Conservation (phyloP, 176 grass and related monocot genomes). For the Rhipidocladum racemiflorum region DNA sequence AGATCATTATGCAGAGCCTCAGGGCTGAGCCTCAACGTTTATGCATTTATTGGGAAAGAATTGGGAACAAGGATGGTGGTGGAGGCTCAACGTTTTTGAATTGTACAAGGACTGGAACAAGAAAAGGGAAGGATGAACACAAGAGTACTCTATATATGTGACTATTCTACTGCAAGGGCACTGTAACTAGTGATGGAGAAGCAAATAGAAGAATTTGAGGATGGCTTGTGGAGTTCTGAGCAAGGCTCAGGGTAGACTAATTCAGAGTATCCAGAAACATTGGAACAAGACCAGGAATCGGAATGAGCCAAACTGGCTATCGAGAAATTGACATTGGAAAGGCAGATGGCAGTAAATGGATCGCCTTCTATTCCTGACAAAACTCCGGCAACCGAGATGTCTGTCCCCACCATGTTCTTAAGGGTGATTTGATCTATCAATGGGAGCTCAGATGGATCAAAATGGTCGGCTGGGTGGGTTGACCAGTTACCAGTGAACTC, state of each 20-base stretch:
- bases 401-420: conserved; percentile 65
- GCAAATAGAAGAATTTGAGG: conserved; percentile 55
- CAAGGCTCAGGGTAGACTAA: conserved; percentile 67
- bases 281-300: conserved; percentile 63
- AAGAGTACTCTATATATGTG: conserved; percentile 37
- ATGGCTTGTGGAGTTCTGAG: conserved; percentile 44
- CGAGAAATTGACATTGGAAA: conserved; percentile 58
- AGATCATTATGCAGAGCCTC: conserved; percentile 45
- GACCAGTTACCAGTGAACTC: conserved; percentile 60
- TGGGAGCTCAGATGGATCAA: conserved; percentile 58
- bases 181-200: conserved; percentile 58
- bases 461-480: conserved; percentile 54
- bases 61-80: conserved; percentile 23
- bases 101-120: conserved; percentile 40
- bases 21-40: too few species aligned
- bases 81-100: conserved; percentile 38
- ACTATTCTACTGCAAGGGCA: conserved; percentile 48
- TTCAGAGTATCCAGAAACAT: conserved; percentile 74
- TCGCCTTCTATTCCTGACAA: conserved; percentile 65
- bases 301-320: conserved; percentile 27
- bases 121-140: conserved; percentile 35
- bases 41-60: conserved; percentile 73
- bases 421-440: conserved; percentile 58
- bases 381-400: conserved; percentile 59
- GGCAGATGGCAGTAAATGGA: conserved; percentile 71